Percentiles rank a stretch among this genome's conserved stretches.
Conservation (phyloP, 306 rosid species). For the Styphnolobium japonicum region DNA sequence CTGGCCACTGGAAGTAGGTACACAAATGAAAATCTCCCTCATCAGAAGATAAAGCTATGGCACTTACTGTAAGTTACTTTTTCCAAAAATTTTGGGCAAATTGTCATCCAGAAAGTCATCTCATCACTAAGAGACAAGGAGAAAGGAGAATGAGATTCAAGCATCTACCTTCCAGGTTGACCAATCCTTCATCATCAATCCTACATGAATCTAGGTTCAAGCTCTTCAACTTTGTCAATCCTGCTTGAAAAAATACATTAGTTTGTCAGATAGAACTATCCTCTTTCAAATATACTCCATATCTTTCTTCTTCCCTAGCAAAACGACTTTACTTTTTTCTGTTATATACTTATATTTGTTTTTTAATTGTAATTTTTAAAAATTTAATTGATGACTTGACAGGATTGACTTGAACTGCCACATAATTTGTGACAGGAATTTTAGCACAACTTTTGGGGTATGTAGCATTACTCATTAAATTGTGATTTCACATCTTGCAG, state of each 20-base stretch:
- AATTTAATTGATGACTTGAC: not conserved
- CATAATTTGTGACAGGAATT: not conserved
- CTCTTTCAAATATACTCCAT: not conserved
- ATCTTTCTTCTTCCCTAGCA: slow-evolving; percentile 11
- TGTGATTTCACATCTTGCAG: not conserved
- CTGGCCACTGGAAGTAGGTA: too few species aligned
- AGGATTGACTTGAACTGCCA: not conserved
- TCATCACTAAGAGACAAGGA: not conserved
- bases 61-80: too few species aligned
- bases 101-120: not conserved
- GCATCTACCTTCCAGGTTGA: slow-evolving; percentile 67
- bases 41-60: too few species aligned
- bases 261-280: not conserved
- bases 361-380: not conserved
- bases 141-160: not conserved
- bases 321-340: not conserved
- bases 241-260: slow-evolving; percentile 40
- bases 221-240: slow-evolving; percentile 76
- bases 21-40: too few species aligned
- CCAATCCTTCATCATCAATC: slow-evolving; percentile 80
- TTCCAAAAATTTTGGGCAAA: not conserved
- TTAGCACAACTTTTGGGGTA: not conserved
- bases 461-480: not conserved
- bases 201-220: slow-evolving; percentile 89
- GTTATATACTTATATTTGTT: not conserved